Evolutionary conservation across 148 eudicot genomes (phyloP), one percentile per base, ranked within the genome.

Genomic region (Rhododendron henanense): DNA sequence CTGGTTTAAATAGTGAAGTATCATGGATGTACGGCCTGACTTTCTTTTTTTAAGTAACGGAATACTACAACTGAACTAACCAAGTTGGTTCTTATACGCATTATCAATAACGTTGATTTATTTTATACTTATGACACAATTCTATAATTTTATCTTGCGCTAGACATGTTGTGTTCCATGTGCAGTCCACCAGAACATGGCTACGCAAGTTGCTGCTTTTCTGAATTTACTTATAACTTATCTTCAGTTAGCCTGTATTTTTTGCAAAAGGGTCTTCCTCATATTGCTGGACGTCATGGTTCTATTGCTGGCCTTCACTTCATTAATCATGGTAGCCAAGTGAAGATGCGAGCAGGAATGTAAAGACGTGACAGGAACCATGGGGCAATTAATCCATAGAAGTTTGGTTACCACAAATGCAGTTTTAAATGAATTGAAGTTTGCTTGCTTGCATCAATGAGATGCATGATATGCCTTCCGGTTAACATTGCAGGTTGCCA

Each of bases 401-500:
- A 73, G 53, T 23, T 84, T 6, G 51, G 55, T 53, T 50, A 51
- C 76, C 51, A 50, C 9, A 71, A 31, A 73, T 83, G 47, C 79
- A 45, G 45, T 71, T 45, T 37, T 11, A 71, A 69, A 25, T 69
- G 33, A 50, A 71, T 67, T 67, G 33, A 19, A 25, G 25, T 25
- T 45, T 44, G 14, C 47, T 45, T 44, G 14, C 47, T 31, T 33
- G 3, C 23, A 25, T 14, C 76, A 74, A 35, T 84, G 47, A 47
- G 83, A 86, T 82, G 81, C 78, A 74, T 90, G 89, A 87, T 87
- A 71, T 67, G 65, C 59, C 53, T 51, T 87, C 35, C 35, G 79
- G 71, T 83, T 78, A 82, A 75, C 71, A 83, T 86, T 73, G 78
- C 93, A 95, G 98, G 98, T 95, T 89, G 92, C 97, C 77, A 93